These are phyloP conservation scores for Gliomastix tumulicola DNA, from an alignment of 2,329 filamentous ascomycete genomes.

Conservation along the genomic window DNA sequence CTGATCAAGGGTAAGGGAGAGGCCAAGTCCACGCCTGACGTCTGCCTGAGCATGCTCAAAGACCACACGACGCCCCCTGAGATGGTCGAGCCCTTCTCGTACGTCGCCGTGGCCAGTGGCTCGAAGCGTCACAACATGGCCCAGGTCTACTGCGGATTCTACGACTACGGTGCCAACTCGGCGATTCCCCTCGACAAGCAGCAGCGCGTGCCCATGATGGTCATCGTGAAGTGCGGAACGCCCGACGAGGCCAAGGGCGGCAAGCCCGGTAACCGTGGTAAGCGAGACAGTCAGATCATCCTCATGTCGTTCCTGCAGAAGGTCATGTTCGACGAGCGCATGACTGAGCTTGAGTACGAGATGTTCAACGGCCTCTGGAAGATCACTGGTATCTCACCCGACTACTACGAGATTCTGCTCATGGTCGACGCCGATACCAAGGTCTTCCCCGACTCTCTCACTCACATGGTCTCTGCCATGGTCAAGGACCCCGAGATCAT, in stretches of 20 bases:
- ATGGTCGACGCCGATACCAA: conserved; percentile 99
- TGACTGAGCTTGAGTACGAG: conserved; percentile 98
- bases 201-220: conserved; percentile 96
- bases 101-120: conserved; percentile 91
- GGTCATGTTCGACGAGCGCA: conserved; percentile 99
- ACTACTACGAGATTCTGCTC: conserved; percentile 95
- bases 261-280: conserved; percentile 95
- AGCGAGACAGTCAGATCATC: conserved; percentile 98
- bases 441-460: conserved; percentile 95
- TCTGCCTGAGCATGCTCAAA: conserved; percentile 88
- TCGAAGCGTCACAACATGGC: conserved; percentile 99
- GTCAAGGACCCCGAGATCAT: conserved; percentile 99
- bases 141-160: conserved; percentile 96
- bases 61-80: conserved; percentile 75
- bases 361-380: conserved; percentile 99
- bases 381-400: conserved; percentile 94
- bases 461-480: conserved; percentile 99
- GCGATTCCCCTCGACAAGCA: conserved; percentile 78
- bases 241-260: conserved; percentile 72
- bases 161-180: conserved; percentile 84
- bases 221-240: conserved; percentile 92
- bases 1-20: conserved; percentile 96
- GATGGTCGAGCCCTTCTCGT: conserved; percentile 85
- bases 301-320: conserved; percentile 99
- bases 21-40: conserved; percentile 77